phyloP scores from a whole-genome alignment of 225 moss, liverwort and hornwort species.

The Physcomitrellopsis africana region DNA sequence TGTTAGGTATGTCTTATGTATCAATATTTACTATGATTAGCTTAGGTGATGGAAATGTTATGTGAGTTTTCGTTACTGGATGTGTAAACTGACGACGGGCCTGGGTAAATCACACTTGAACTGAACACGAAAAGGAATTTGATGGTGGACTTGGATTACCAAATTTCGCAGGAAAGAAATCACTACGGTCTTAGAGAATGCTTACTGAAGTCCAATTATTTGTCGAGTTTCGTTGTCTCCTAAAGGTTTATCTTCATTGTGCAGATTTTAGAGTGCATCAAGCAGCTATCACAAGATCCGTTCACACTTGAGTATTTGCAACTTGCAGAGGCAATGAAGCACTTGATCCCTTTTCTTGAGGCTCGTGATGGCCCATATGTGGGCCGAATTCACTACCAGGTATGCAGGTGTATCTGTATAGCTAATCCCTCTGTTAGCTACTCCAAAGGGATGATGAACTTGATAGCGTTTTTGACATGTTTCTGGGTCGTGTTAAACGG shows the following conservation, averaged over 20 bases:
- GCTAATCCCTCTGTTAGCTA: too few relatives aligned
- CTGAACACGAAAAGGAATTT: not conserved
- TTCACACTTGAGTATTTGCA: slow-evolving; percentile 72
- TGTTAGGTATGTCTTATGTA: not conserved
- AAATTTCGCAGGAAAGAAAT: not conserved
- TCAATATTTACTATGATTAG: not conserved
- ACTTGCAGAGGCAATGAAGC: slow-evolving; percentile 85
- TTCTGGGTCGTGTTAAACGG: not conserved
- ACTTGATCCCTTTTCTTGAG: slow-evolving; percentile 68
- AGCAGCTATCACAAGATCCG: slow-evolving; percentile 79
- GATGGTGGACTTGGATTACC: not conserved
- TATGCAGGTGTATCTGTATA: not conserved
- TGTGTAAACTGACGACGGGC: not conserved
- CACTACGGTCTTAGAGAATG: not conserved
- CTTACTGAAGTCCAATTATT: not conserved
- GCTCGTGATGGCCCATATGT: slow-evolving; percentile 57
- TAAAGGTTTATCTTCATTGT: slow-evolving; percentile 11
- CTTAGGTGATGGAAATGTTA: not conserved
- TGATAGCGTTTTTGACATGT: slow-evolving; percentile 1
- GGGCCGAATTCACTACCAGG: slow-evolving; percentile 78
- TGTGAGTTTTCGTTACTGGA: slow-evolving; percentile 1
- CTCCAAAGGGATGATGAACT: not conserved
- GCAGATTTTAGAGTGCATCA: slow-evolving; percentile 79
- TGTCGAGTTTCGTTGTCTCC: not conserved
- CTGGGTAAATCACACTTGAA: not conserved